Evolutionary conservation across 768 basidiomycete genomes (phyloP).

Genomic region (Lactarius hengduanensis): DNA sequence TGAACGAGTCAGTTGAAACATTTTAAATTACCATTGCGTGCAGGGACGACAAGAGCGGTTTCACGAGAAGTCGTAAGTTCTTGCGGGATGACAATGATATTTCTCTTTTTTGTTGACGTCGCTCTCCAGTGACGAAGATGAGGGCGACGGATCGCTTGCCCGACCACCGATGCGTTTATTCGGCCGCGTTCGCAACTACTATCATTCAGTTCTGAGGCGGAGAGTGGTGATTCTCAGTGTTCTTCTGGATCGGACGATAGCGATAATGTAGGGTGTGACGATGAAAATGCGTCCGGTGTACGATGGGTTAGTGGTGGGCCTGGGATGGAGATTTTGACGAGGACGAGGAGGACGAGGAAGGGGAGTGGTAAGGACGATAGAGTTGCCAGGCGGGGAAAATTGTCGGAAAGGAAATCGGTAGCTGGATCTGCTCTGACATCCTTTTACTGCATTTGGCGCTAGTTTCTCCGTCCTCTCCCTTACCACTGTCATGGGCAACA

Average conservation of each 20-base stretch:
- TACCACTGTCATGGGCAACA: conserved; percentile 64
- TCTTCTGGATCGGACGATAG: conserved; percentile 7
- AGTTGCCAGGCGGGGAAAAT: not conserved
- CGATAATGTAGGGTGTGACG: not conserved
- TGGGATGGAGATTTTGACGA: not conserved
- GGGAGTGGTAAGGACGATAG: not conserved
- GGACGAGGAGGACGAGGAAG: not conserved
- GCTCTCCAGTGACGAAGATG: not conserved
- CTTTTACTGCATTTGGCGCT: not conserved
- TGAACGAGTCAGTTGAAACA: not conserved
- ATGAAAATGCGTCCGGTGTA: not conserved
- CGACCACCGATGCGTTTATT: conserved; percentile 19
- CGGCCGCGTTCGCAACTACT: not conserved
- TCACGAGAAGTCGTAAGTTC: conserved; percentile 17
- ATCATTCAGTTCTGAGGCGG: not conserved
- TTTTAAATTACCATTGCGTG: not conserved
- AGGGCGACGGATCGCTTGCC: conserved; percentile 7
- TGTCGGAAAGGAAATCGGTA: conserved; percentile 9
- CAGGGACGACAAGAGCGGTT: conserved; percentile 2
- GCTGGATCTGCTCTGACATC: not conserved
- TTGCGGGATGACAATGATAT: not conserved
- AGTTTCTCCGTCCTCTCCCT: not conserved
- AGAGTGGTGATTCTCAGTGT: not conserved
- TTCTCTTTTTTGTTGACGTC: not conserved
- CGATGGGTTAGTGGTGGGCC: not conserved